Evolutionary conservation across 495 filamentous ascomycete species (phyloP).

Genomic region (Baudoinia panamericana): DNA sequence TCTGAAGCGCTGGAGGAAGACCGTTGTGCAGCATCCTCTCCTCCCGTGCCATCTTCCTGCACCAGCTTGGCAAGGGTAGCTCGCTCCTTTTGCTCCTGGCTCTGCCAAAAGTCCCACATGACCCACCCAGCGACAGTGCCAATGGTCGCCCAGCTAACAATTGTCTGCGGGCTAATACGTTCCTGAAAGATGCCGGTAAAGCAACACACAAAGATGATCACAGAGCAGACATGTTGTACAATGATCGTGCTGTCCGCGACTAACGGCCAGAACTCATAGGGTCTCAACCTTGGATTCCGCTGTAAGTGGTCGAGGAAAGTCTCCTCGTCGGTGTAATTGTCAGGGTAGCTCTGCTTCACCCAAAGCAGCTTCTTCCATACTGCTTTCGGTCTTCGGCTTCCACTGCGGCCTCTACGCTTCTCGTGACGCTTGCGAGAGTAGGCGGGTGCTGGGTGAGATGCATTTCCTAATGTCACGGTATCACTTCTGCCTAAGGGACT

Average conservation of each 20-base stretch:
- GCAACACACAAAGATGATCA: constrained; percentile 85
- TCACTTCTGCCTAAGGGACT: constrained; percentile 21
- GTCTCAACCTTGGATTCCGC: constrained; percentile 82
- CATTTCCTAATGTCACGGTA: constrained; percentile 9
- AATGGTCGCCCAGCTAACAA: constrained; percentile 71
- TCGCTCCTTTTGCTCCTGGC: constrained; percentile 40
- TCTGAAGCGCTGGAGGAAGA: not conserved
- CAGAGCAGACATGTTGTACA: constrained; percentile 88
- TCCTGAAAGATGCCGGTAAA: constrained; percentile 84
- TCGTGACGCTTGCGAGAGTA: constrained; percentile 31
- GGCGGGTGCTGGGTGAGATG: constrained; percentile 11
- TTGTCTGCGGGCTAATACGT: constrained; percentile 67
- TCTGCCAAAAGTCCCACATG: constrained; percentile 80
- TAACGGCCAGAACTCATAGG: constrained; percentile 96
- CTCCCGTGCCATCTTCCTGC: constrained; percentile 31
- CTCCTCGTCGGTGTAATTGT: constrained; percentile 94
- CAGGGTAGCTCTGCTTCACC: constrained; percentile 95
- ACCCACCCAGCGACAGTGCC: constrained; percentile 81
- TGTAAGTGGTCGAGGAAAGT: constrained; percentile 95
- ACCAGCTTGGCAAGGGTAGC: constrained; percentile 17
- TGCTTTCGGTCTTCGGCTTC: constrained; percentile 48
- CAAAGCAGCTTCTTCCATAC: constrained; percentile 92
- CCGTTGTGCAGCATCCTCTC: constrained; percentile 1
- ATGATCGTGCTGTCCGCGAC: constrained; percentile 93
- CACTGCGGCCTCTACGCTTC: constrained; percentile 39